Conservation (phyloP, 495 filamentous ascomycete genomes). For the Annulohypoxylon moriforme region DNA sequence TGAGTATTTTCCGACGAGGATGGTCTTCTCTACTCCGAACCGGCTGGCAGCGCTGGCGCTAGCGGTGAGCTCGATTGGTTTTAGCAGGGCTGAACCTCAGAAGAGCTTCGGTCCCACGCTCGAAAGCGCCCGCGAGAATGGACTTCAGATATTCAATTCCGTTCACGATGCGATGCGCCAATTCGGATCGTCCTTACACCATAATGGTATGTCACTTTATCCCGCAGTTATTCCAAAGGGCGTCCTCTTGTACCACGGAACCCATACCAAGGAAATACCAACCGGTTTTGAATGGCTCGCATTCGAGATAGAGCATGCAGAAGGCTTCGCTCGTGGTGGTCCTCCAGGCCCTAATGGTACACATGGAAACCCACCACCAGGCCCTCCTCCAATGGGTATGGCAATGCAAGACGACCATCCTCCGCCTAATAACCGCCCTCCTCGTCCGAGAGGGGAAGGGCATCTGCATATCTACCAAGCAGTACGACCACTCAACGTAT, state of each 20-base stretch:
- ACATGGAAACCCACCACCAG: not conserved
- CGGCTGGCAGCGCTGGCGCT: conserved; percentile 18
- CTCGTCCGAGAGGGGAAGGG: conserved; percentile 48
- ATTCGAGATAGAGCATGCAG: conserved; percentile 75
- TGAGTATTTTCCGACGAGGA: not conserved
- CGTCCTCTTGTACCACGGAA: conserved; percentile 73
- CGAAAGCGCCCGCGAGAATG: conserved; percentile 56
- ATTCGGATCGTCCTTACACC: conserved; percentile 74
- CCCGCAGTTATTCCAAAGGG: conserved; percentile 67
- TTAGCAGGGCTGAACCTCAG: not conserved
- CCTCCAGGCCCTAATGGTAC: conserved; percentile 5
- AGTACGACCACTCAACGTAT: conserved; percentile 59
- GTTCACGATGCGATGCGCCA: conserved; percentile 75
- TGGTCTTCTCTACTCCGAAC: not conserved
- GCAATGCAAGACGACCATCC: not conserved
- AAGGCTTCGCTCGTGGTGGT: conserved; percentile 61
- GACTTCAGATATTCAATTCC: conserved; percentile 73
- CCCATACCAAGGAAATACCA: conserved; percentile 50
- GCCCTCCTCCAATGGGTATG: not conserved
- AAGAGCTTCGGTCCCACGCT: conserved; percentile 42
- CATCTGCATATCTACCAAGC: conserved; percentile 67
- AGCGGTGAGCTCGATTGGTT: conserved; percentile 6
- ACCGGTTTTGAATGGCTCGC: conserved; percentile 73
- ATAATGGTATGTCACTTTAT: conserved; percentile 77
- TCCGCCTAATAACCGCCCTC: not conserved